These are phyloP conservation scores for Fistulifera pelliculosa DNA, from an alignment of 108 stramenopile genomes.

Conservation along the genomic window DNA sequence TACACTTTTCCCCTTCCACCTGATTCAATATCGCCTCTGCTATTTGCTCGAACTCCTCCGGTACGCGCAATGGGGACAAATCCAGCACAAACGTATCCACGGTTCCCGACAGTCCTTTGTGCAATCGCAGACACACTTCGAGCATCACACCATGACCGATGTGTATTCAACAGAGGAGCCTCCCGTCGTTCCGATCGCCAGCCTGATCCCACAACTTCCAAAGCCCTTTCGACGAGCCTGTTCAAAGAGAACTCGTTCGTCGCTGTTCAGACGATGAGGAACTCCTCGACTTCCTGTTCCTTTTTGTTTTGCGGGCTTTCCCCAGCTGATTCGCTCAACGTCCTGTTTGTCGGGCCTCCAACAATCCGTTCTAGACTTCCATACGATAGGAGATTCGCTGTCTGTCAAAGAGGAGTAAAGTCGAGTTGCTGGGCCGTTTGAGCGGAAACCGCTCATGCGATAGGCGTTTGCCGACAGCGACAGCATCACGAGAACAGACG, in stretches of 20 bases:
- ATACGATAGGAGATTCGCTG: too few relatives aligned
- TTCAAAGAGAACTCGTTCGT: slow-evolving; percentile 66
- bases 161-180: slow-evolving; percentile 73
- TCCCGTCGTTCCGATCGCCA: slow-evolving; percentile 71
- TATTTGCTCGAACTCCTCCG: slow-evolving; percentile 30
- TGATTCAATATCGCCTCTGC: slow-evolving; percentile 21
- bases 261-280: slow-evolving; percentile 73
- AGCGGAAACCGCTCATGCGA: too few relatives aligned
- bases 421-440: too few relatives aligned
- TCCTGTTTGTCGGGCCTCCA: slow-evolving; percentile 23
- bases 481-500: too few relatives aligned
- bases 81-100: slow-evolving; percentile 59
- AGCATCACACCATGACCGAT: slow-evolving; percentile 76
- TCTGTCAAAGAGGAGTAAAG: too few relatives aligned
- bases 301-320: slow-evolving; percentile 76
- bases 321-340: slow-evolving; percentile 77
- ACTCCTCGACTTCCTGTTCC: slow-evolving; percentile 71
- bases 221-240: slow-evolving; percentile 71
- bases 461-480: too few relatives aligned
- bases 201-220: slow-evolving; percentile 54
- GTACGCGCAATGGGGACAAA: slow-evolving; percentile 62
- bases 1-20: slow-evolving; percentile 20
- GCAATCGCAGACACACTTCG: slow-evolving; percentile 54
- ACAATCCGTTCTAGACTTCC: too few relatives aligned
- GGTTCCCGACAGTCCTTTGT: slow-evolving; percentile 40